Evolutionary conservation across 495 filamentous ascomycete species (phyloP).

Genomic region (Xylaria cubensis): DNA sequence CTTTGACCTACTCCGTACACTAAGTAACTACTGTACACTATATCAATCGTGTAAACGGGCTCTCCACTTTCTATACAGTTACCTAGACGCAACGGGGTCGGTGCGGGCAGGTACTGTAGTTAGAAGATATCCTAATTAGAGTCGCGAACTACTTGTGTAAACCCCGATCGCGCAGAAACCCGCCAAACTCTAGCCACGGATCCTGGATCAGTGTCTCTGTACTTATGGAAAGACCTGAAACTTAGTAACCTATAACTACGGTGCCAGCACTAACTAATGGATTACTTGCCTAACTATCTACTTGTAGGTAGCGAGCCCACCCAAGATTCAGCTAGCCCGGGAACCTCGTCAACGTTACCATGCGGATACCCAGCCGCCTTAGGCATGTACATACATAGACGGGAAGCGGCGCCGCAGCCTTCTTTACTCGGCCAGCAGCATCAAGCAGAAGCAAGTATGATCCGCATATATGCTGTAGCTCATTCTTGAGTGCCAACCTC

Average conservation of each 20-base stretch:
- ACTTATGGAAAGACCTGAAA: constrained; percentile 1
- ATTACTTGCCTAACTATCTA: not conserved
- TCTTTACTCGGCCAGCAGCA: constrained; percentile 29
- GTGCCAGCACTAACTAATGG: not conserved
- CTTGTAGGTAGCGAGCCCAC: not conserved
- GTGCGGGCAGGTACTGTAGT: not conserved
- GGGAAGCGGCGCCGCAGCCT: constrained; percentile 28
- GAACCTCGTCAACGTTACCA: constrained; percentile 26
- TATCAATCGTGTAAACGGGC: not conserved
- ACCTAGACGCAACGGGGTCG: not conserved
- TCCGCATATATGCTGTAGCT: constrained; percentile 42
- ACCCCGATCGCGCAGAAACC: constrained; percentile 21
- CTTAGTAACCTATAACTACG: no score
- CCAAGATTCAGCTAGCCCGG: constrained; percentile 22
- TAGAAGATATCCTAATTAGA: not conserved
- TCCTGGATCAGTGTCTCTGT: not conserved
- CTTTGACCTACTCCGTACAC: not conserved
- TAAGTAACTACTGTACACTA: not conserved
- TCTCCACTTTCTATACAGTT: not conserved
- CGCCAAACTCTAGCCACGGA: constrained; percentile 15
- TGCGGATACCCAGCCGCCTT: constrained; percentile 25
- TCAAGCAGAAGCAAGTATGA: constrained; percentile 48
- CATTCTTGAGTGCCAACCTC: constrained; percentile 33
- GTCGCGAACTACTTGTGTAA: not conserved
- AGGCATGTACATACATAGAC: constrained; percentile 15